Percentiles rank a stretch among this genome's conserved stretches.
These are phyloP conservation scores for Tolypocladium guangdongense DNA, from an alignment of 2,329 filamentous ascomycete genomes.

Conservation along the genomic window DNA sequence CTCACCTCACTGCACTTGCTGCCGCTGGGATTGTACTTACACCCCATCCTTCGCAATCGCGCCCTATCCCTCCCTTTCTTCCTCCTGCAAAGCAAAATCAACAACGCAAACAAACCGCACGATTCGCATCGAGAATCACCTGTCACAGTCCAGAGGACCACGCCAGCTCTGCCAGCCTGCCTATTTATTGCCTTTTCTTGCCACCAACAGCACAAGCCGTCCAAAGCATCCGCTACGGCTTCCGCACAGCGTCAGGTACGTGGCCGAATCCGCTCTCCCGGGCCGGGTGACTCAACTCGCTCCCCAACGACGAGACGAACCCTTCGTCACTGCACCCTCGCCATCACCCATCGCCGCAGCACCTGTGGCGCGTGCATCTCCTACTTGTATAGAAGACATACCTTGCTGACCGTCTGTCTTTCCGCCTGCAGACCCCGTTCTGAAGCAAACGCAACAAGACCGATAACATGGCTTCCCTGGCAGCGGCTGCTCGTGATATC, in stretches of 20 bases:
- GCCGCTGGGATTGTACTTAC: background rate
- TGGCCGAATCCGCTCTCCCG: constrained; percentile 9
- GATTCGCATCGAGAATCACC: constrained; percentile 42
- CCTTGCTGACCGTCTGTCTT: background rate
- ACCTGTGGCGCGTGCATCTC: background rate
- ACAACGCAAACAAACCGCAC: constrained; percentile 36
- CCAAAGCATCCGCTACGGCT: constrained; percentile 12
- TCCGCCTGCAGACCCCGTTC: constrained; percentile 26
- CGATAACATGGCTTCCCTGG: constrained; percentile 52
- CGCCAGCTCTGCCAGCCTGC: constrained; percentile 34
- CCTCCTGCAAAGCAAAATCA: constrained; percentile 36
- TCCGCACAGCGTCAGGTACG: constrained; percentile 20
- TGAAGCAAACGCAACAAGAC: constrained; percentile 28
- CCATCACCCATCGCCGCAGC: background rate
- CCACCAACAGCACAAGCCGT: constrained; percentile 8
- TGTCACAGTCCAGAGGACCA: constrained; percentile 51
- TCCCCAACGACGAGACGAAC: constrained; percentile 1
- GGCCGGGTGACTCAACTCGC: constrained; percentile 9
- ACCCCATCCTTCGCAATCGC: constrained; percentile 4
- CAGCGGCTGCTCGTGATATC: constrained; percentile 58
- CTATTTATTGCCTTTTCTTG: constrained; percentile 14
- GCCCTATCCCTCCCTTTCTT: constrained; percentile 21
- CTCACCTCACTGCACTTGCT: background rate
- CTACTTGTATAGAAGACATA: background rate
- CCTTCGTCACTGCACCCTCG: background rate